Evolutionary conservation across 2,329 filamentous ascomycete species (phyloP).

Genomic region (Calonectria fujianensis): DNA sequence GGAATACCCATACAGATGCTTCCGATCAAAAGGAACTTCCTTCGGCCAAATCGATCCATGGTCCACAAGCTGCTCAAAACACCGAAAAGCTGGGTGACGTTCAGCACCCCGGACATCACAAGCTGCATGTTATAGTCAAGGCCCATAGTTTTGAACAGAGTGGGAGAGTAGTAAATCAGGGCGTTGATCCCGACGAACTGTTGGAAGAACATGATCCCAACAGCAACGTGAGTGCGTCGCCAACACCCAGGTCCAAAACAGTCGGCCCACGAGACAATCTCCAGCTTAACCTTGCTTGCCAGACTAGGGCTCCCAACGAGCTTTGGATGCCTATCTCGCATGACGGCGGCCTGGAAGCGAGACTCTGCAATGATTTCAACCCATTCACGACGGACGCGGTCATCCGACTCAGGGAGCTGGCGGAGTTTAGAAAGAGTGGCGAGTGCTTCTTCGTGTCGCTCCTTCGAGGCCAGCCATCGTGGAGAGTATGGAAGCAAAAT

Average conservation of each 20-base stretch:
- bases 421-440: constrained; percentile 43
- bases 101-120: constrained; percentile 6
- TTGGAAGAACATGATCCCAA: constrained; percentile 38
- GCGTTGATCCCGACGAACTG: constrained; percentile 41
- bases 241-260: constrained; percentile 30
- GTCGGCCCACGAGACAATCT: constrained; percentile 28
- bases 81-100: constrained; percentile 2
- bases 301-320: not conserved
- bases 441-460: constrained; percentile 32
- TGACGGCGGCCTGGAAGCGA: constrained; percentile 20
- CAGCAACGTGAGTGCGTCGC: constrained; percentile 35
- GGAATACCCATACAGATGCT: constrained; percentile 6
- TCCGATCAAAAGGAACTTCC: not conserved
- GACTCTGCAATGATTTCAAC: constrained; percentile 35
- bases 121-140: constrained; percentile 5
- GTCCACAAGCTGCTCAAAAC: constrained; percentile 13
- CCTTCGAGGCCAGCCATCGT: constrained; percentile 31
- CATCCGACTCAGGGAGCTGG: constrained; percentile 44
- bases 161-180: constrained; percentile 11
- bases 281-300: constrained; percentile 15
- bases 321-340: not conserved
- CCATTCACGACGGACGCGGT: constrained; percentile 46
- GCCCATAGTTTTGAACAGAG: constrained; percentile 1
- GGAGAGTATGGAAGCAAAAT: constrained; percentile 2
- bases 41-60: not conserved